phyloP scores from a whole-genome alignment of 2,329 filamentous ascomycete species.

The Diaporthe capsici region DNA sequence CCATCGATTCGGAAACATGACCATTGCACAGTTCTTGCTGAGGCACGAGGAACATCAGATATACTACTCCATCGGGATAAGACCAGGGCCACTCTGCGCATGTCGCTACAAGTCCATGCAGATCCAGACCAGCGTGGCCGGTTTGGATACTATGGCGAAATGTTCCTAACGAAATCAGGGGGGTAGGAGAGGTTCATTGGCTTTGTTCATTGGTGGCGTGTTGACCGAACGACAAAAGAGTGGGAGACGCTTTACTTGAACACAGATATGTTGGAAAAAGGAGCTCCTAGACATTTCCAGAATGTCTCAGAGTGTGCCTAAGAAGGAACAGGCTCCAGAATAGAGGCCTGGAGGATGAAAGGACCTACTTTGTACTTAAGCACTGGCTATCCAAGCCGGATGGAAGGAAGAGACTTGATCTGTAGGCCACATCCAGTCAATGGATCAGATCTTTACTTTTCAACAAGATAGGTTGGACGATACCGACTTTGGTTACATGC shows the following conservation, averaged over 20 bases:
- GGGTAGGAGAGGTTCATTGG: background rate
- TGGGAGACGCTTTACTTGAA: background rate
- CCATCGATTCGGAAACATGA: no score
- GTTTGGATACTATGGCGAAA: background rate
- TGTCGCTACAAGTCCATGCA: background rate
- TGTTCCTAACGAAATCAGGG: background rate
- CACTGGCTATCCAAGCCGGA: no score
- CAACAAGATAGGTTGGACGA: background rate
- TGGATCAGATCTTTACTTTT: no score
- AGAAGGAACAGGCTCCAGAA: no score
- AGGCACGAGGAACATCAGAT: slow-evolving; percentile 10
- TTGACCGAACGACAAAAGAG: background rate
- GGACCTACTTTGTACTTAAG: no score
- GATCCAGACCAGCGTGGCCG: background rate
- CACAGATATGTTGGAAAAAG: background rate
- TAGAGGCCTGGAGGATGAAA: no score
- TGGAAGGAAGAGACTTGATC: no score
- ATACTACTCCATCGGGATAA: background rate
- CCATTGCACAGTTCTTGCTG: background rate
- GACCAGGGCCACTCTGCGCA: slow-evolving; percentile 1
- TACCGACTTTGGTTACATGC: background rate
- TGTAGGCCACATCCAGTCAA: no score
- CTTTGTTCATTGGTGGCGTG: background rate
- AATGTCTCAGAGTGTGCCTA: no score
- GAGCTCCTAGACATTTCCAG: no score